These are phyloP conservation scores for Russula vinacea DNA, from an alignment of 768 basidiomycete species.

Conservation along the genomic window DNA sequence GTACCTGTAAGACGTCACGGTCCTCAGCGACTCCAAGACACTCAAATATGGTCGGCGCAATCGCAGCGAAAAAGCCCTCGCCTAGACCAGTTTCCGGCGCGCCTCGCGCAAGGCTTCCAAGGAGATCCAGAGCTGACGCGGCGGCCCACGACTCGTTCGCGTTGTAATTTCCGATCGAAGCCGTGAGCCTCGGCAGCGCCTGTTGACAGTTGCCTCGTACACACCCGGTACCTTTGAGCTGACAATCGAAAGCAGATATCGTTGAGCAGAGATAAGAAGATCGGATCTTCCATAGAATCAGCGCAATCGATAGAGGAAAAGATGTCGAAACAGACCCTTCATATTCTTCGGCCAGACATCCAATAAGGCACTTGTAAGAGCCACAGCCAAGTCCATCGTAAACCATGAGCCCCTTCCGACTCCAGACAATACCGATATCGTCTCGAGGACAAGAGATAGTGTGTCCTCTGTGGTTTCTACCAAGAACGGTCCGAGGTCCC, in stretches of 20 bases:
- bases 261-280: conserved; percentile 45
- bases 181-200: conserved; percentile 69
- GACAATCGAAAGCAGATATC: conserved; percentile 59
- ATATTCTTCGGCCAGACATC: conserved; percentile 86
- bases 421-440: conserved; percentile 73
- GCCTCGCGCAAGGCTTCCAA: conserved; percentile 68
- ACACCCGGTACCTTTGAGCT: conserved; percentile 58
- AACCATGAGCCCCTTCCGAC: conserved; percentile 74
- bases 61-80: conserved; percentile 69
- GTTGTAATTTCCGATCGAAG: conserved; percentile 56
- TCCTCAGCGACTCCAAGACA: conserved; percentile 73
- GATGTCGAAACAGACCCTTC: conserved; percentile 53
- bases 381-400: conserved; percentile 58
- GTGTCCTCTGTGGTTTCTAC: conserved; percentile 81
- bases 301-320: conserved; percentile 2
- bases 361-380: conserved; percentile 63
- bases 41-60: conserved; percentile 74
- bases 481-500: conserved; percentile 81
- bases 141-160: conserved; percentile 70
- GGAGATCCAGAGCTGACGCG: conserved; percentile 77
- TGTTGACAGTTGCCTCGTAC: conserved; percentile 71
- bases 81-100: conserved; percentile 64
- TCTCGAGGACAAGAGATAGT: conserved; percentile 81
- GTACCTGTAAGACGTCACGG: conserved; percentile 77
- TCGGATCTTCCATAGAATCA: conserved; percentile 60